Percentiles rank a stretch among this genome's conserved stretches.
Conservation (phyloP, 306 rosid species). For the Carpinus fangiana region DNA sequence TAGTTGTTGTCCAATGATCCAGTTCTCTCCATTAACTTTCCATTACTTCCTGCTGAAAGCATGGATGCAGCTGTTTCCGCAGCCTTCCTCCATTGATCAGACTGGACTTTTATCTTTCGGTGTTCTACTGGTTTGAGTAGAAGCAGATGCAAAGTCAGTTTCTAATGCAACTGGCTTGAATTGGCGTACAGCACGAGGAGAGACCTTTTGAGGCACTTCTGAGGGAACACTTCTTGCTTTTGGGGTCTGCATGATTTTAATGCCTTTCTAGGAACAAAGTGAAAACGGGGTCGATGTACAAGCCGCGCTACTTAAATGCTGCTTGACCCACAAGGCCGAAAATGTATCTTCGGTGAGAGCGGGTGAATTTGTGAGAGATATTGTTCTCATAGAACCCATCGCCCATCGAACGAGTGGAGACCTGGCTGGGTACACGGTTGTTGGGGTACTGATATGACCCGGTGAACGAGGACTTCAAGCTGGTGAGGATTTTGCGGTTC, state of each 20-base stretch:
- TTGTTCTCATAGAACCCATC: too few species aligned
- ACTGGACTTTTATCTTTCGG: conserved; percentile 86
- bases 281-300: conserved; percentile 31
- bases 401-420: too few species aligned
- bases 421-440: too few species aligned
- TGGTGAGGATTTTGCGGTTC: too few species aligned
- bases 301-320: conserved; percentile 57
- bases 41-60: conserved; percentile 77
- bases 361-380: background rate
- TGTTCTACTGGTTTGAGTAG: conserved; percentile 45
- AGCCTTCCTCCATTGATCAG: conserved; percentile 97
- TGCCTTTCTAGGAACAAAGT: conserved; percentile 34
- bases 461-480: too few species aligned
- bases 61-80: conserved; percentile 98
- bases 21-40: conserved; percentile 72
- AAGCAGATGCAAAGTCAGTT: conserved; percentile 51
- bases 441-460: too few species aligned
- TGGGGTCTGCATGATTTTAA: conserved; percentile 84
- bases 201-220: conserved; percentile 71
- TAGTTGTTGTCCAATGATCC: conserved; percentile 72
- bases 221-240: conserved; percentile 81
- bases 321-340: conserved; percentile 64
- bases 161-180: conserved; percentile 63
- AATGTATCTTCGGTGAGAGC: conserved; percentile 5
- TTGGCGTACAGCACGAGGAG: conserved; percentile 70